A percentile compares a stretch with the other conserved stretches of the same genome.
phyloP scores from a whole-genome alignment of 1,284 basidiomycete genomes.

The Microbotryum violaceum region DNA sequence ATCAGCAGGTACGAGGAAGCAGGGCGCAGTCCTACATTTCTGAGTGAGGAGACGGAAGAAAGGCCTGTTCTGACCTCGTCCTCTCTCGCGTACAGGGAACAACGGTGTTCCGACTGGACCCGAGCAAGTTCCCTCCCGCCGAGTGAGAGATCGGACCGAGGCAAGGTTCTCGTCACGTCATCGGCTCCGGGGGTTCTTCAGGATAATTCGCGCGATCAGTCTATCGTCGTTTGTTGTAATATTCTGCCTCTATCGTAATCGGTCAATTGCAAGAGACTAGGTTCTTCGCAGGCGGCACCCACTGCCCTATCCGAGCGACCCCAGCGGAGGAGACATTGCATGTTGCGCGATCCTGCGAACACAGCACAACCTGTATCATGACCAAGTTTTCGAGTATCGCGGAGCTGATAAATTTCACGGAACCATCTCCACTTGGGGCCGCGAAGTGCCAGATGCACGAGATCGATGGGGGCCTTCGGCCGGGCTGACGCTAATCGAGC shows the following conservation, averaged over 20 bases:
- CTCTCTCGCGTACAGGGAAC: conserved; percentile 6
- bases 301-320: neutral
- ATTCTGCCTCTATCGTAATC: neutral
- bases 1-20: conserved; percentile 12
- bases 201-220: neutral
- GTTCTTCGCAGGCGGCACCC: neutral
- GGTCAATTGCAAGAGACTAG: neutral
- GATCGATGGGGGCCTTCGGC: too few relatives aligned
- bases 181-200: neutral
- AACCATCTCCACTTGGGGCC: too few relatives aligned
- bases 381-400: too few relatives aligned
- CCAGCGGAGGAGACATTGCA: too few relatives aligned
- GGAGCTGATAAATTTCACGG: too few relatives aligned
- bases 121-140: neutral
- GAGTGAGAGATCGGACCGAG: neutral
- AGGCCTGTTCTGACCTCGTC: neutral
- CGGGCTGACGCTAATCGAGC: too few relatives aligned
- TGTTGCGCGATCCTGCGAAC: too few relatives aligned
- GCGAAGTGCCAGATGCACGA: too few relatives aligned
- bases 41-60: neutral
- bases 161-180: neutral
- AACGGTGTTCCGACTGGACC: conserved; percentile 16
- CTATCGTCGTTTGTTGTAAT: neutral
- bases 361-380: neutral
- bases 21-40: neutral